Conservation (phyloP, 2,329 filamentous ascomycete species). For the Penicillium thymicola region DNA sequence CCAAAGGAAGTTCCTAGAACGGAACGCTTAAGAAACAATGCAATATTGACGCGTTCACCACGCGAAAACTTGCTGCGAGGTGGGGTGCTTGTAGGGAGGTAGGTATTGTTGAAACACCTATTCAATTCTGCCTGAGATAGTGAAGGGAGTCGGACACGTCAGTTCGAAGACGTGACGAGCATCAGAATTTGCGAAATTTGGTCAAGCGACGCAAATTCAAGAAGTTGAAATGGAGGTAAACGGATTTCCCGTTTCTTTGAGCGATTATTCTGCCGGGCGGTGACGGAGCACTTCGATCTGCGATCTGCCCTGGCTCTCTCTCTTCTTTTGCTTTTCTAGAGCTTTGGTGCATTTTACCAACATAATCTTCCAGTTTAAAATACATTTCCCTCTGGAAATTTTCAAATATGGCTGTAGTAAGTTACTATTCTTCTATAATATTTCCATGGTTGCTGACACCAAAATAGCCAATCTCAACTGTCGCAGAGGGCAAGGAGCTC, state of each 20-base stretch:
- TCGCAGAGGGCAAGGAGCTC: conserved; percentile 94
- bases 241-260: background rate
- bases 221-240: background rate
- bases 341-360: conserved; percentile 1
- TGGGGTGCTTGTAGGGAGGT: background rate
- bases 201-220: background rate
- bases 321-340: conserved; percentile 9
- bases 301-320: conserved; percentile 8
- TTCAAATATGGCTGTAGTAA: conserved; percentile 39
- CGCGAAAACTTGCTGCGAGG: background rate
- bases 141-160: background rate
- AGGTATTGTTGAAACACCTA: background rate
- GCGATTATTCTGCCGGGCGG: conserved; percentile 31
- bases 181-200: background rate
- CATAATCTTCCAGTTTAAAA: background rate
- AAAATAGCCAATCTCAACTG: conserved; percentile 66
- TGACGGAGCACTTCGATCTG: conserved; percentile 8
- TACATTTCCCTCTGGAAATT: conserved; percentile 1
- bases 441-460: conserved; percentile 11
- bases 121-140: background rate
- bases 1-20: background rate
- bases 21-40: too few species aligned
- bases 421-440: conserved; percentile 8
- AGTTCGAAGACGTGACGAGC: background rate
- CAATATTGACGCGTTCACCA: background rate